Base-by-base conservation (phyloP, 2,329 filamentous ascomycete species). In the Trichoderma citrinoviride region DNA sequence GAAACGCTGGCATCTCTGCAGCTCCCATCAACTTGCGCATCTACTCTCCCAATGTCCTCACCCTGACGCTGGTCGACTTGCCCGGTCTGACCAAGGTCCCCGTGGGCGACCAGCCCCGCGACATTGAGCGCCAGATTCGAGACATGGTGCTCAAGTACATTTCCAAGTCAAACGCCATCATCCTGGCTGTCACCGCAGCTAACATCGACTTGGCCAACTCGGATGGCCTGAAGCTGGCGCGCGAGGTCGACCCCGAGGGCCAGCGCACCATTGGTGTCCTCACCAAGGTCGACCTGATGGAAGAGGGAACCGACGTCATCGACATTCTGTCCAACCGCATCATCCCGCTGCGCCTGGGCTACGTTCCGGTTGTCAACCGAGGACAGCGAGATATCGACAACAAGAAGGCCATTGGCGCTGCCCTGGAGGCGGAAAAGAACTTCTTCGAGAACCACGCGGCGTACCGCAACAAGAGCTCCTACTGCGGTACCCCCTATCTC, bases 121-220 rank as follows among this genome's bases (percentile, higher is more conserved):
- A 98, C 81, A 98, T 98, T 73, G 94, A 98, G 83, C 87, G 88
- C 73, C 95, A 99, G 80, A 99, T 98, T 74, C 89, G 87, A 76
- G 95, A 98, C 73, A 98, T 99, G 93, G 94, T 99, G 49, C 81
- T 98, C 75, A 98, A 98, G 83, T 95, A 98, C 77, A 99, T 99
- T 76, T 91, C 90, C 80, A 99, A 99, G 82, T 90, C 94, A 40
- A 99, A 99, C 78, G 95, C 95, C 67, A 99, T 99, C 77, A 95
- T 99, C 71, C 83, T 99, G 63, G 95, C 95, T 47, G 95, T 99
- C 69, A 98, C 95, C 5, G 90, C 94, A 47, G 95, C 95, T 73
- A 99, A 99, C 78, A 93, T 94, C 67, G 95, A 99, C 87, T 83
- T 99, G 83, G 95, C 95, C 74, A 99, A 99, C 82, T 99, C 95